These are phyloP conservation scores for Penicillium lividum DNA, from an alignment of 495 filamentous ascomycete genomes.

Conservation along the genomic window DNA sequence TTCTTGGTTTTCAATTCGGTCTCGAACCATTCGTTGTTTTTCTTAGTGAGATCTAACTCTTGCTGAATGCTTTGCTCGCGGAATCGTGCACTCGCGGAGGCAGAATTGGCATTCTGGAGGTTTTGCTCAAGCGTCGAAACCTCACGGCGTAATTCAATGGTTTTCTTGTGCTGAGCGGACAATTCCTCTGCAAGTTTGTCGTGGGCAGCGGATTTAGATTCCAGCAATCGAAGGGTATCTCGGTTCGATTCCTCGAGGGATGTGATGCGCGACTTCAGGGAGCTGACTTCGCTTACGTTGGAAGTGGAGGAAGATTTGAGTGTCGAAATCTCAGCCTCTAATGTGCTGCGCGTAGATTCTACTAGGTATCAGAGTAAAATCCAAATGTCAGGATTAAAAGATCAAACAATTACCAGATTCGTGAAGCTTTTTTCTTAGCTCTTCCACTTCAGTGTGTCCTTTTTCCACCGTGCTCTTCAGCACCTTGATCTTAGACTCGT, in stretches of 20 bases:
- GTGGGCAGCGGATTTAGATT: conserved; percentile 85
- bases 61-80: conserved; percentile 85
- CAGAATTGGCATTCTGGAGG: conserved; percentile 75
- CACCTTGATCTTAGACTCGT: conserved; percentile 76
- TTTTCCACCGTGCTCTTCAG: conserved; percentile 81
- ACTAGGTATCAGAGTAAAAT: conserved; percentile 22
- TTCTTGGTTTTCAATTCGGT: conserved; percentile 85
- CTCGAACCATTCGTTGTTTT: conserved; percentile 90
- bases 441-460: conserved; percentile 74
- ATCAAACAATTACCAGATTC: conserved; percentile 64
- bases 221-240: conserved; percentile 81
- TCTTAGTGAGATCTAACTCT: conserved; percentile 81
- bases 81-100: conserved; percentile 75
- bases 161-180: conserved; percentile 82
- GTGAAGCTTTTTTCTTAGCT: conserved; percentile 74
- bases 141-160: conserved; percentile 76
- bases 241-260: conserved; percentile 89
- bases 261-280: conserved; percentile 74
- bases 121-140: conserved; percentile 77
- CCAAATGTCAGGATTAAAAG: not conserved
- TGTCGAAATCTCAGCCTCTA: conserved; percentile 79
- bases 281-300: conserved; percentile 73
- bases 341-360: conserved; percentile 63
- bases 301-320: conserved; percentile 74
- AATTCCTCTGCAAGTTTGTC: conserved; percentile 85